Evolutionary conservation across 1,284 basidiomycete species (phyloP).

Genomic region (Filobasidium uniguttulatum): DNA sequence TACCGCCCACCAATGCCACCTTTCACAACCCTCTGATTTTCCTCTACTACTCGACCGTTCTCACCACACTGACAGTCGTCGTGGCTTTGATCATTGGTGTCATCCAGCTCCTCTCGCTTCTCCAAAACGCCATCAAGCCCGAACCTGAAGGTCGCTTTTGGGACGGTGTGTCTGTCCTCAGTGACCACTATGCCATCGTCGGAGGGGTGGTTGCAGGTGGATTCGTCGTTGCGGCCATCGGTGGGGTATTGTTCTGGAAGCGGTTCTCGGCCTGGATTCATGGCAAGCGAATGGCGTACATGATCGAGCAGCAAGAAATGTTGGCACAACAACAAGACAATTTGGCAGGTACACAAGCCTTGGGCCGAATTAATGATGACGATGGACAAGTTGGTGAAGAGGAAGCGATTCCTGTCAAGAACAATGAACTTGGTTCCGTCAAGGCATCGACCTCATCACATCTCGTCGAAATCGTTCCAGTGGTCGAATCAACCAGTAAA

Average conservation of each 20-base stretch:
- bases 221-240: slow-evolving; percentile 8
- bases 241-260: not conserved
- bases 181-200: slow-evolving; percentile 11
- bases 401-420: no score
- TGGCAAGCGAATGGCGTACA: not conserved
- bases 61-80: slow-evolving; percentile 10
- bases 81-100: slow-evolving; percentile 12
- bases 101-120: slow-evolving; percentile 10
- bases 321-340: no score
- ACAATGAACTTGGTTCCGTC: no score
- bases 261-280: slow-evolving; percentile 7
- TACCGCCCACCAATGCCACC: not conserved
- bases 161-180: slow-evolving; percentile 8
- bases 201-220: slow-evolving; percentile 10
- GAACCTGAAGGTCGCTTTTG: slow-evolving; percentile 11
- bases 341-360: no score
- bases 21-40: slow-evolving; percentile 10
- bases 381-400: no score
- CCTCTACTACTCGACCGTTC: slow-evolving; percentile 12
- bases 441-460: no score
- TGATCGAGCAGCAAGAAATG: not conserved
- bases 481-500: no score
- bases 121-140: slow-evolving; percentile 9
- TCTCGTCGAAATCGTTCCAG: no score
- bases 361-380: no score